Base-by-base conservation (phyloP, 495 filamentous ascomycete genomes). In the Aspergillus mulundensis region DNA sequence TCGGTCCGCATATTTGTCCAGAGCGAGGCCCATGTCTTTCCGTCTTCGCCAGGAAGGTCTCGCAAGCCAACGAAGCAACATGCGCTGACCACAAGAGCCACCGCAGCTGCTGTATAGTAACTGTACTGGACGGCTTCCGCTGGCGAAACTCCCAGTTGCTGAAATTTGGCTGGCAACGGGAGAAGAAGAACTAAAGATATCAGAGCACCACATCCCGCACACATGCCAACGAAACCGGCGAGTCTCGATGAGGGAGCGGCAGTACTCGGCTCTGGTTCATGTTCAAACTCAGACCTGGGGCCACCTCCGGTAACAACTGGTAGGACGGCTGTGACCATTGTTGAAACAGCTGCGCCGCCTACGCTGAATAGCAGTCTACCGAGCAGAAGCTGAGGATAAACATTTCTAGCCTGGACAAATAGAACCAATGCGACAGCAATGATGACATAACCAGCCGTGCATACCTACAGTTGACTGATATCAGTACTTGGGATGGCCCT, bases 251-350 rank as follows among this genome's bases (percentile, higher is more conserved):
- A 79, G 7, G 82, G 74, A 11, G 69, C 65, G 20, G 56, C 25
- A 11, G 34, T 15, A 21, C 61, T 34, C 20, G 40, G 8, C 18
- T 58, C 66, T 36, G 48, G 44, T n/a, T 57, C 38, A 10, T 53
- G 42, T 14, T 61, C 50, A 14, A 50, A 16, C 15, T 16, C 50
- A 15, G 68, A 73, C 50, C 80, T 76, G 1, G 83, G 84, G 39
- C 53, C 59, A 63, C 49, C 78, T 64, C 66, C 79, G 16, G 90
- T 91, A 66, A 98, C 89, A 6, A 88, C 86, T 1, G 94, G 95
- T 16, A 97, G 77, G 23, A 95, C 89, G 1, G 94, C 94, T 5
- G 95, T 97, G 25, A 99, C 94, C 94, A 99, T 99, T 1, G 95
- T 97, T 23, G 91, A 90, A 68, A 89, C 87, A 12, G 94, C 95